phyloP scores from a whole-genome alignment of 2,329 filamentous ascomycete genomes.

The Pseudogymnoascus sp. region DNA sequence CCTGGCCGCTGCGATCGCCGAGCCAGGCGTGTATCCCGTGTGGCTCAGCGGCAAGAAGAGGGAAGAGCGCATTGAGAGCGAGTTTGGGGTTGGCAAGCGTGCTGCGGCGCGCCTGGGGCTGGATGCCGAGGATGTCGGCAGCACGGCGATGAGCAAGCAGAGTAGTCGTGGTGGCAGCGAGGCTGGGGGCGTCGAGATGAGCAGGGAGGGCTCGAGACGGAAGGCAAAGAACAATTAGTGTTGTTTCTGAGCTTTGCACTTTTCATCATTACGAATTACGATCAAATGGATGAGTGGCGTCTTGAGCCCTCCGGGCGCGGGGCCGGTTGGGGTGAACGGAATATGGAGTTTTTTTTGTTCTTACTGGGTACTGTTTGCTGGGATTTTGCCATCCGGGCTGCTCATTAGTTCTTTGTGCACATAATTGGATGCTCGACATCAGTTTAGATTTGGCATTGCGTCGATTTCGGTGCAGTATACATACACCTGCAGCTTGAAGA shows the following conservation, averaged over 20 bases:
- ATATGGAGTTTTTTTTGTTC: neutral
- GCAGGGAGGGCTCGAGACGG: conserved; percentile 9
- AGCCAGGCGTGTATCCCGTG: conserved; percentile 2
- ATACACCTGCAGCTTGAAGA: conserved; percentile 2
- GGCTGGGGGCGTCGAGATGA: conserved; percentile 4
- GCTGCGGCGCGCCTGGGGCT: conserved; percentile 1
- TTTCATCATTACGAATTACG: conserved; percentile 9
- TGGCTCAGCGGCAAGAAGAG: conserved; percentile 11
- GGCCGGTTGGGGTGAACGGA: neutral
- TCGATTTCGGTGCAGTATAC: conserved; percentile 1
- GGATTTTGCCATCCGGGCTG: neutral
- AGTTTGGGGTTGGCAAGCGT: conserved; percentile 8
- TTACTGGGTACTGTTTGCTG: neutral
- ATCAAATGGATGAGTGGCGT: conserved; percentile 4
- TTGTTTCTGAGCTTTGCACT: neutral
- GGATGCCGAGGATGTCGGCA: conserved; percentile 12
- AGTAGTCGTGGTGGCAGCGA: conserved; percentile 16
- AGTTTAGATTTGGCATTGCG: conserved; percentile 4
- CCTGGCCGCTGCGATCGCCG: neutral
- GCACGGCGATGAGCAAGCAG: conserved; percentile 15
- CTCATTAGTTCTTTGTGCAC: neutral
- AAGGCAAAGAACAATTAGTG: conserved; percentile 8
- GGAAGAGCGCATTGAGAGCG: neutral
- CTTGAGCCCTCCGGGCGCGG: neutral
- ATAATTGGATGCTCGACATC: neutral